A percentile compares a stretch with the other conserved stretches of the same genome.
Conservation (phyloP, 345 rosid species). For the Eucalyptus regnans region DNA sequence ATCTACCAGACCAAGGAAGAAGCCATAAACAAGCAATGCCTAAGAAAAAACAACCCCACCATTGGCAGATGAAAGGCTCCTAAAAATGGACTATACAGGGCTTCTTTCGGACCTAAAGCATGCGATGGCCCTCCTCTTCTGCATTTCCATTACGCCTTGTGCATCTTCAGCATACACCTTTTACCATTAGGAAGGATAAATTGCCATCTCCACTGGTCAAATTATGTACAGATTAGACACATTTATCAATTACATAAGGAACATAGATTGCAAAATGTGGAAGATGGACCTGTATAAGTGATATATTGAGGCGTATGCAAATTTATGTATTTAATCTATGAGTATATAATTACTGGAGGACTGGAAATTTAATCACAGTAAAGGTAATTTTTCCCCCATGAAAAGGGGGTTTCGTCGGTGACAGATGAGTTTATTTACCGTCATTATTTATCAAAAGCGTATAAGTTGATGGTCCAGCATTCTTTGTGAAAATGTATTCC, state of each 20-base stretch:
- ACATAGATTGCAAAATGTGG: not conserved
- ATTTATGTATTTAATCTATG: not conserved
- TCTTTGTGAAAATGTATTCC: not conserved
- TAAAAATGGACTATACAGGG: not conserved
- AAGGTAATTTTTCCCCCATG: not conserved
- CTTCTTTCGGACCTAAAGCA: not conserved
- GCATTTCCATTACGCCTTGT: not conserved
- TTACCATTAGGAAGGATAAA: not conserved
- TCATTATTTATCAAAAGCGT: not conserved
- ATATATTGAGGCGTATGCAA: not conserved
- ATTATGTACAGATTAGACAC: not conserved
- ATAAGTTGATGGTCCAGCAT: not conserved
- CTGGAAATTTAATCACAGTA: not conserved
- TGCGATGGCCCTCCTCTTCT: not conserved
- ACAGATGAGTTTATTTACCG: not conserved
- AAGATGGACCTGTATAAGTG: not conserved
- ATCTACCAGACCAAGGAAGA: too few species aligned
- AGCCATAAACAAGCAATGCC: too few species aligned
- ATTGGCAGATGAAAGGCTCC: not conserved
- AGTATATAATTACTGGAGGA: not conserved
- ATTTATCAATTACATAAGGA: not conserved
- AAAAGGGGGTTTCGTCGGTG: not conserved
- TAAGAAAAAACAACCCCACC: too few species aligned
- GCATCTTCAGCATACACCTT: not conserved
- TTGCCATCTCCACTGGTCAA: not conserved